Percentiles rank a stretch among this genome's conserved stretches.
These are phyloP conservation scores for Yamadazyma takamatsuzukensis DNA, from an alignment of 805 yeast genomes.

Conservation along the genomic window DNA sequence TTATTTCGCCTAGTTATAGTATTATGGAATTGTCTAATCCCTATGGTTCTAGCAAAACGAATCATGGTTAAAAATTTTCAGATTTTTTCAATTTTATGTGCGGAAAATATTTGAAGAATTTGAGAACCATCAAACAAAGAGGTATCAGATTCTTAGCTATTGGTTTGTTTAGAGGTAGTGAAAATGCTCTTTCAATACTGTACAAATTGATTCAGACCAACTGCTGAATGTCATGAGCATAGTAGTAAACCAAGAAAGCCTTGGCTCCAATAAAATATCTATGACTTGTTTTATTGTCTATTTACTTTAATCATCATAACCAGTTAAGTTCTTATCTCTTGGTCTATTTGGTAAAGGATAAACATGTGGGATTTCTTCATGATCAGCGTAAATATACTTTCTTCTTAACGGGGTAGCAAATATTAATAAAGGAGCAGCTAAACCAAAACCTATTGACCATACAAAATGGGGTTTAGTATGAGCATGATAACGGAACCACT, in stretches of 20 bases:
- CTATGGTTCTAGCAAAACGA: constrained; percentile 1
- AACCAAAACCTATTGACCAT: constrained; percentile 59
- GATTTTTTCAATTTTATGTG: too few species aligned
- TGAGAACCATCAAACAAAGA: too few species aligned
- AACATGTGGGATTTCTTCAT: constrained; percentile 59
- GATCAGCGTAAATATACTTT: constrained; percentile 61
- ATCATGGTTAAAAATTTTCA: constrained; percentile 7
- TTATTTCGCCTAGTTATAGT: constrained; percentile 3
- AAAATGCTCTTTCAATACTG: too few species aligned
- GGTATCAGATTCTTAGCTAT: too few species aligned
- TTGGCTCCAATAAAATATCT: too few species aligned
- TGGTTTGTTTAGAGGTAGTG: too few species aligned
- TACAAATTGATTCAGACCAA: too few species aligned
- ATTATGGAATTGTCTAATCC: constrained; percentile 3
- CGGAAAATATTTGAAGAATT: too few species aligned
- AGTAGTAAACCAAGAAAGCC: too few species aligned
- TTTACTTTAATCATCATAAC: constrained; percentile 47
- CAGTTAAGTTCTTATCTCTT: constrained; percentile 47
- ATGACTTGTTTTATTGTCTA: neutral
- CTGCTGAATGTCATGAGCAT: too few species aligned
- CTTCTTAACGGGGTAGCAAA: constrained; percentile 67
- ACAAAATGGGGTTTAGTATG: constrained; percentile 75
- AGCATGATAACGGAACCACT: constrained; percentile 75
- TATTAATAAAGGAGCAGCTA: constrained; percentile 63
- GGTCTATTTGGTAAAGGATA: constrained; percentile 56